Percentiles rank a stretch among this genome's conserved stretches.
phyloP scores from a whole-genome alignment of 2,329 filamentous ascomycete species.

The Calonectria hawksworthii region DNA sequence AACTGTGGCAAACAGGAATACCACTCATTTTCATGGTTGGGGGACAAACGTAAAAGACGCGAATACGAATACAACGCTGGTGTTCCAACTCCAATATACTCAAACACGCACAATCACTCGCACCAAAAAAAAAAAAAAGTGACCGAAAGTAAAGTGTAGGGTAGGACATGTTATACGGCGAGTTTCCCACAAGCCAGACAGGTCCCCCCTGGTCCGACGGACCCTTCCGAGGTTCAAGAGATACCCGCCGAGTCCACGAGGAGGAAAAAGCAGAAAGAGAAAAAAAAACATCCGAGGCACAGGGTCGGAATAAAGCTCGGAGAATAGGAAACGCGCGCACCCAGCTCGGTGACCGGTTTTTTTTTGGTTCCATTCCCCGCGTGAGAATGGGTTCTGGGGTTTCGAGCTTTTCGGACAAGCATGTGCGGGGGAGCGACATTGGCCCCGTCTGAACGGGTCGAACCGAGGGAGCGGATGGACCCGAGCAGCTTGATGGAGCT shows the following conservation, averaged over 20 bases:
- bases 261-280: background rate
- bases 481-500: background rate
- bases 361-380: background rate
- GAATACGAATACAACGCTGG: background rate
- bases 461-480: constrained; percentile 13
- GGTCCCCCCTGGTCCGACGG: background rate
- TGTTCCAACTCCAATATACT: background rate
- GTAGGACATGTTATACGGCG: background rate
- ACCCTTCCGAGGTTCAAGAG: background rate
- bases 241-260: background rate
- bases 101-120: background rate
- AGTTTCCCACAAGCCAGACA: background rate
- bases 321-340: background rate
- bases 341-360: background rate
- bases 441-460: background rate
- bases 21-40: background rate
- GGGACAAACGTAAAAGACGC: background rate
- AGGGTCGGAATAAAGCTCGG: background rate
- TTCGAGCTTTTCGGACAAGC: background rate
- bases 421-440: background rate
- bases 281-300: constrained; percentile 9
- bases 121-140: too few species aligned
- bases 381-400: background rate
- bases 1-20: background rate
- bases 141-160: background rate